A percentile compares a stretch with the other conserved stretches of the same genome.
phyloP scores from a whole-genome alignment of 345 rosid species.

The Citrus maxima region DNA sequence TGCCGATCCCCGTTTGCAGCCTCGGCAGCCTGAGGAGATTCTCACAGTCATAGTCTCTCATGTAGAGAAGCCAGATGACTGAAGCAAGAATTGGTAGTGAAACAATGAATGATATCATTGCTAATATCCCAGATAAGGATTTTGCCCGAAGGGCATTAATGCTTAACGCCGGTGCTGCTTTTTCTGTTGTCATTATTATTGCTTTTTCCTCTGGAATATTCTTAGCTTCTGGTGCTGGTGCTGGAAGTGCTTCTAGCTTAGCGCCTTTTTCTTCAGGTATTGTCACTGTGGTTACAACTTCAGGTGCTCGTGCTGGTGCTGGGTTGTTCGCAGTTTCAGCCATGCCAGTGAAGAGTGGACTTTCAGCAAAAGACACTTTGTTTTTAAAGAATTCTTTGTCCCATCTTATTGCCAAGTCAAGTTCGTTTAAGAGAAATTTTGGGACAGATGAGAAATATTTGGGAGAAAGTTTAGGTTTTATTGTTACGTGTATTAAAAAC shows the following conservation, averaged over 20 bases:
- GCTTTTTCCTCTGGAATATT: neutral
- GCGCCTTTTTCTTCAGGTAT: neutral
- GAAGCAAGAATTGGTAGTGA: constrained; percentile 65
- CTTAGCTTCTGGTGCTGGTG: neutral
- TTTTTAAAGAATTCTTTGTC: neutral
- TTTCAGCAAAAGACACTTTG: neutral
- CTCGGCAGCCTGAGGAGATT: constrained; percentile 52
- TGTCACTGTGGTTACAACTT: constrained; percentile 13
- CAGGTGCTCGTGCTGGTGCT: constrained; percentile 3
- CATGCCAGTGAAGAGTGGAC: constrained; percentile 15
- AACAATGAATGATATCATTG: constrained; percentile 43
- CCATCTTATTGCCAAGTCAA: constrained; percentile 4
- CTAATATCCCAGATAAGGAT: constrained; percentile 32
- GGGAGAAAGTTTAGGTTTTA: neutral
- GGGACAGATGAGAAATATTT: neutral
- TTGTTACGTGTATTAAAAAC: neutral
- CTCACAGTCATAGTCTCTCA: constrained; percentile 76
- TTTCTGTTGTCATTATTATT: constrained; percentile 15
- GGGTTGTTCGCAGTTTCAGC: constrained; percentile 19
- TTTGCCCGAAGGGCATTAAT: constrained; percentile 13
- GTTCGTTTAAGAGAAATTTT: constrained; percentile 1
- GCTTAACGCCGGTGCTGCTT: neutral
- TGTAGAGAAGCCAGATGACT: constrained; percentile 58
- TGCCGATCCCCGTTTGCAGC: constrained; percentile 41
- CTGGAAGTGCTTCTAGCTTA: neutral